Evolutionary conservation across 1,139 yeast genomes (phyloP), one percentile per base, ranked within the genome.

Genomic region (Blastobotrys arbuscula): DNA sequence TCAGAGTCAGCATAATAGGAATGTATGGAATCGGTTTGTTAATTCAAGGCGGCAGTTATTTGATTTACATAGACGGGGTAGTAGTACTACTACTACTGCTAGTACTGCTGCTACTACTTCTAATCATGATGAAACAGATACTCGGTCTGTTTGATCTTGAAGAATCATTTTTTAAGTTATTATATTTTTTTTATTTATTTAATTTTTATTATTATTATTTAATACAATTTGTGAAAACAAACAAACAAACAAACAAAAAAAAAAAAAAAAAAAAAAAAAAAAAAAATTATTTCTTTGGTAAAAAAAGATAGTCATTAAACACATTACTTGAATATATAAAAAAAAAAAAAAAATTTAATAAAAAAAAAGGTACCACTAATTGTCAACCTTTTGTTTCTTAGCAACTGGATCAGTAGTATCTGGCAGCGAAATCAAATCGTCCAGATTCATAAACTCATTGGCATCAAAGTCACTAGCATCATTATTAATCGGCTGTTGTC

Each of bases 21-120:
- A 50, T 20, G 33, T 55, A 31, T 61, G 65, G 65, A 46, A 43
- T 4, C 46, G 52, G 35, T 60, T 61, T 47, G 65, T 61, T 23
- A 50, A 53, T 13, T 55, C 62, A 2, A 53, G 65, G 18, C 50
- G 59, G 19, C 35, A 28, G 6, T 9, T 40, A 5, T 40, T 18
- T 28, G 6, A 15, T n/a, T n/a, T n/a, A n/a, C n/a, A n/a, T 13
- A 16, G 18, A 6, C 19, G 18, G 3, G n/a, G 10, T 31, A 31
- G 4, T 24, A 8, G 15, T 18, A 20, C 31, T 18, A 40, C 3
- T 18, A 5, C 19, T 40, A 16, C 6, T 36, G 21, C 5, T 18
- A 18, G 13, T 21, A 6, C 5, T 33, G 9, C 36, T 33, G 16
- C 36, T 33, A 33, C n/a, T n/a, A n/a, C n/a, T n/a, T n/a, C n/a